These are phyloP conservation scores for Pythium sp. DNA, from an alignment of 352 stramenopile species.

Conservation along the genomic window DNA sequence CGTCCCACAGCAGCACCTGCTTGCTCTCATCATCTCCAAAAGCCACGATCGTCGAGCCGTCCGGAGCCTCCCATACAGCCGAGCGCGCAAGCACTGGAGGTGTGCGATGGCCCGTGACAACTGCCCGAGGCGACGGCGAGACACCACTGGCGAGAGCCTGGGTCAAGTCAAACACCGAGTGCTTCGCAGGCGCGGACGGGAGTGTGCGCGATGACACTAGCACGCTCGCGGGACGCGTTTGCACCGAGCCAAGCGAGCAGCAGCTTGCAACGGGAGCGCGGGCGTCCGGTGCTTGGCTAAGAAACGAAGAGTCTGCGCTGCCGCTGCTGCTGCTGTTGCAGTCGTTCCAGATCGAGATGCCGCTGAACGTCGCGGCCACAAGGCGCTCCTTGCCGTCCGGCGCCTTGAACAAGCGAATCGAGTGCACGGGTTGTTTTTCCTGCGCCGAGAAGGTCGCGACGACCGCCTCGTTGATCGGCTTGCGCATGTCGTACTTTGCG, in stretches of 20 bases:
- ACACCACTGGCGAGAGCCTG: constrained; percentile 6
- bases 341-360: constrained; percentile 41
- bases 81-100: constrained; percentile 43
- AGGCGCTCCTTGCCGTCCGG: constrained; percentile 30
- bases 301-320: not conserved
- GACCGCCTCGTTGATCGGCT: constrained; percentile 23
- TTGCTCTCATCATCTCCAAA: constrained; percentile 25
- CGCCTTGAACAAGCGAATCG: constrained; percentile 33
- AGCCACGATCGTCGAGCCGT: constrained; percentile 15
- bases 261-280: constrained; percentile 27
- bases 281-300: constrained; percentile 15
- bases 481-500: constrained; percentile 52
- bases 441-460: constrained; percentile 35
- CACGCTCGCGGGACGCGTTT: constrained; percentile 28
- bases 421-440: constrained; percentile 53
- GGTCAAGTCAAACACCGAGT: constrained; percentile 43
- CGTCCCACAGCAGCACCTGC: constrained; percentile 25
- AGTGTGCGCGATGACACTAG: constrained; percentile 42
- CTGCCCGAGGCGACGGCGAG: constrained; percentile 18
- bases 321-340: constrained; percentile 13
- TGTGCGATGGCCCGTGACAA: constrained; percentile 39
- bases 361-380: constrained; percentile 40
- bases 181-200: constrained; percentile 23
- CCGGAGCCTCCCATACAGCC: constrained; percentile 30
- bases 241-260: constrained; percentile 31